Base-by-base conservation (phyloP, 371 early-diverging fungal genomes). In the Apophysomyces variabilis region DNA sequence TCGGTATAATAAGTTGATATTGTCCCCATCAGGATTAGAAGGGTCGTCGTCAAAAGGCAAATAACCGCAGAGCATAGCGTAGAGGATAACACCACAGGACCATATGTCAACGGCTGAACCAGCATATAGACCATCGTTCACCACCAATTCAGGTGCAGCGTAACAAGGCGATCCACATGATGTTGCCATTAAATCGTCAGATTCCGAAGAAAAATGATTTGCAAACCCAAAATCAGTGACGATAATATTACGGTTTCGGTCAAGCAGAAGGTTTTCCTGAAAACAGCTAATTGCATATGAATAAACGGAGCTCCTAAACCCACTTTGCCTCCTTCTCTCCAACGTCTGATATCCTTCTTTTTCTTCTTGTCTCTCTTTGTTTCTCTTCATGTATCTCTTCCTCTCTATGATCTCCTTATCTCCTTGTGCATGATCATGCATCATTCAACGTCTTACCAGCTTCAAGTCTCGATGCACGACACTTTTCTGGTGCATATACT, bases 181-280 rank as follows among this genome's bases (percentile, higher is more conserved):
- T 0, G 97, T 96, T 5, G 89, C 82, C 88, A 96, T 89, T 45
- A 97, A 78, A 66, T 92, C 91, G 62, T 84, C 85, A 26, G 78
- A 70, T 14, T 80, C 73, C 35, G 76, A 79, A 44, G 87, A 76
- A 67, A 92, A 93, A 71, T 94, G 89, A 78, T 99, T 99, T 18
- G 98, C 97, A 73, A 99, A 96, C 4, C 99, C 99, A 87, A 99
- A 99, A 75, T 99, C 99, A 7, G 96, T 97, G 66, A 99, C 93
- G 65, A 96, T 91, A 38, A 99, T 90, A 77, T 94, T 92, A 35
- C 92, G 84, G 68, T 93, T 79, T 56, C 86, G 84, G 80, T 96
- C 96, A 57, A 96, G 79, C 57, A 97, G 76, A 59, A 97, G 72
- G 68, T 97, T 97, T 84, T 97, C 98, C 93, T 92, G 78, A 46